These are phyloP conservation scores for Melanogaster broomeanus DNA, from an alignment of 768 basidiomycete genomes.

Conservation along the genomic window DNA sequence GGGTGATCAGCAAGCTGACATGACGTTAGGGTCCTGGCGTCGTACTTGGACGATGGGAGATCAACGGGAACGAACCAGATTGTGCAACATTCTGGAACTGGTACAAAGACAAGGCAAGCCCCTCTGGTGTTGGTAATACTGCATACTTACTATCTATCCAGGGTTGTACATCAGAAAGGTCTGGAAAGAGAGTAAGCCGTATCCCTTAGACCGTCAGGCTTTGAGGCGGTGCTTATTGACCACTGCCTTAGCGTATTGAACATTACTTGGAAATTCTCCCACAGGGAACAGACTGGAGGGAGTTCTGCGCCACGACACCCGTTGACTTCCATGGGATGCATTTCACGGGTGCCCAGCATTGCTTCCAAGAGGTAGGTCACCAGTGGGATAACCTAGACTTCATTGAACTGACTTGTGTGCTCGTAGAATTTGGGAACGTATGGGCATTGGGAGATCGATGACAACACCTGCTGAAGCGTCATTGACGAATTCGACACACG, in stretches of 20 bases:
- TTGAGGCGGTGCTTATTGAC: background rate
- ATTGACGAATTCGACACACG: background rate
- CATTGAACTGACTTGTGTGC: no score
- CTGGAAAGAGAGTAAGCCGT: slow-evolving; percentile 22
- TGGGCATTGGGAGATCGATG: slow-evolving; percentile 28
- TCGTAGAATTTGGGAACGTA: slow-evolving; percentile 19
- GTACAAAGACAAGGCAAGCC: slow-evolving; percentile 31
- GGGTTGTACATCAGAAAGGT: slow-evolving; percentile 25
- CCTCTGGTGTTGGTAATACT: background rate
- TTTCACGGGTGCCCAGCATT: slow-evolving; percentile 24
- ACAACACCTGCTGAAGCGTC: slow-evolving; percentile 9
- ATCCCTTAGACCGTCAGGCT: background rate
- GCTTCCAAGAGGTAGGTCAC: slow-evolving; percentile 20
- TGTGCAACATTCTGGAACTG: slow-evolving; percentile 28
- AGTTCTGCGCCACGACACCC: slow-evolving; percentile 36
- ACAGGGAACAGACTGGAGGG: slow-evolving; percentile 26
- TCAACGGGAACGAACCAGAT: slow-evolving; percentile 29
- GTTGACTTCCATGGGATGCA: slow-evolving; percentile 24
- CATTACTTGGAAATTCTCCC: slow-evolving; percentile 32
- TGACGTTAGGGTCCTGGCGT: slow-evolving; percentile 14
- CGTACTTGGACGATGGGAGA: slow-evolving; percentile 26
- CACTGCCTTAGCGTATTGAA: slow-evolving; percentile 25
- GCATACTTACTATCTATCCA: background rate
- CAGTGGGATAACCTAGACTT: background rate
- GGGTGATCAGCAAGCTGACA: background rate